phyloP scores from a whole-genome alignment of 768 basidiomycete species.

The Candolleomyces efflorescens region DNA sequence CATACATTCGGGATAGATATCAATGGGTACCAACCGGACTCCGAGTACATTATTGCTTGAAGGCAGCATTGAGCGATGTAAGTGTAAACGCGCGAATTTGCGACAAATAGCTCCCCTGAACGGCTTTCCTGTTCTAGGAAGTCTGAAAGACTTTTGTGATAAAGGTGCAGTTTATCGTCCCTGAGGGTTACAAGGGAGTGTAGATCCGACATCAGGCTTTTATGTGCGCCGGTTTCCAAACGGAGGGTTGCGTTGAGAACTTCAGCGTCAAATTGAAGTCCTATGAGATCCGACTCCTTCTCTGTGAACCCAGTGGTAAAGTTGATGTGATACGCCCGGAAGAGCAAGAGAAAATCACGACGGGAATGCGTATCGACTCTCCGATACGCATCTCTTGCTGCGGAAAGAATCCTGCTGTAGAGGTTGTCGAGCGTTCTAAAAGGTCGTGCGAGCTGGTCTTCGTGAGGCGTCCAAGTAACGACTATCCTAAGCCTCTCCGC shows the following conservation, averaged over 20 bases:
- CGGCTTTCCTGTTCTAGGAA: neutral
- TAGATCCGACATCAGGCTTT: neutral
- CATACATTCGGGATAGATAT: too few species aligned
- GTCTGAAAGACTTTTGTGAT: conserved; percentile 1
- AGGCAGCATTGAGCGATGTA: too few species aligned
- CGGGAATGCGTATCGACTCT: neutral
- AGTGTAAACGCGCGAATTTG: neutral
- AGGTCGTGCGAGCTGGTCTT: neutral
- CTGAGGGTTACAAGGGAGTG: neutral
- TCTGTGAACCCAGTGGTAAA: too few species aligned
- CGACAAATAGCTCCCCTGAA: neutral
- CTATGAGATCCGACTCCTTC: too few species aligned
- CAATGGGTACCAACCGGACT: too few species aligned
- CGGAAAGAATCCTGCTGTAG: neutral
- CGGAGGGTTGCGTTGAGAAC: neutral
- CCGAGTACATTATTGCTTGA: too few species aligned
- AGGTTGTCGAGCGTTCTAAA: neutral
- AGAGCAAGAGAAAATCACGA: neutral
- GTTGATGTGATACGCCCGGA: neutral
- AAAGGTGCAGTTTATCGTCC: neutral
- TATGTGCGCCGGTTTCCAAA: neutral
- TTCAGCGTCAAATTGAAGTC: too few species aligned
- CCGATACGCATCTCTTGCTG: neutral
- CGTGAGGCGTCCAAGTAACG: neutral
- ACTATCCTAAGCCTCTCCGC: neutral